Percentiles rank a stretch among this genome's conserved stretches.
Evolutionary conservation across 129 eudicot genomes (phyloP).

Genomic region (Pseudognaphalium luteoalbum): DNA sequence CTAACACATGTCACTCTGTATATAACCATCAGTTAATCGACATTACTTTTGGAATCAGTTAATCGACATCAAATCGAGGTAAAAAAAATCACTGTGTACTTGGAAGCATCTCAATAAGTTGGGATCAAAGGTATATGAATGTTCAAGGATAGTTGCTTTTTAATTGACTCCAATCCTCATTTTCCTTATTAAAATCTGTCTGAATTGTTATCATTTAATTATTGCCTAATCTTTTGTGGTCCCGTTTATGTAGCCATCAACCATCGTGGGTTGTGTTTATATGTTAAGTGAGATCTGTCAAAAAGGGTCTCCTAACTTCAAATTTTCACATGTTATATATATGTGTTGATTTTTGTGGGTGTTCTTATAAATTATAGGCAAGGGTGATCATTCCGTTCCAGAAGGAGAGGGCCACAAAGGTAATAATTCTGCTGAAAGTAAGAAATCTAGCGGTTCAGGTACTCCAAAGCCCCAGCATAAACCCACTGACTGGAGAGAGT

Average conservation of each 20-base stretch:
- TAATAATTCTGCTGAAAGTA: conserved; percentile 51
- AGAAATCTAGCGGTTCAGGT: conserved; percentile 49
- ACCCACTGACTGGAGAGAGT: conserved; percentile 88
- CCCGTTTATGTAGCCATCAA: neutral
- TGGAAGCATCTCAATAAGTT: too few relatives aligned
- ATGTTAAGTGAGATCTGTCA: too few relatives aligned
- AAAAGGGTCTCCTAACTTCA: neutral
- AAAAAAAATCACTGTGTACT: too few relatives aligned
- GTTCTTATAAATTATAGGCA: conserved; percentile 42
- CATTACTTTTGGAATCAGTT: too few relatives aligned
- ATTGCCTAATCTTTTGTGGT: too few relatives aligned
- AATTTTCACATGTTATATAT: neutral
- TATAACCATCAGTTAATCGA: too few relatives aligned
- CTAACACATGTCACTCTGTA: neutral
- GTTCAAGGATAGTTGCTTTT: neutral
- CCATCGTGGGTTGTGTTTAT: too few relatives aligned
- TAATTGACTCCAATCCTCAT: neutral
- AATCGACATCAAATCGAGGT: too few relatives aligned
- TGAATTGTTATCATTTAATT: neutral
- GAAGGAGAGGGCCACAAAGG: conserved; percentile 66
- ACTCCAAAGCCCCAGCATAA: conserved; percentile 49
- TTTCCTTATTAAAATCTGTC: neutral
- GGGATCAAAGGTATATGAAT: neutral
- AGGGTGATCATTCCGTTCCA: conserved; percentile 56
- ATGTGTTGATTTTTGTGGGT: conserved; percentile 8